A percentile compares a stretch with the other conserved stretches of the same genome.
Evolutionary conservation across 169 alveolate species (phyloP).

Genomic region (Eimeria necatrix): DNA sequence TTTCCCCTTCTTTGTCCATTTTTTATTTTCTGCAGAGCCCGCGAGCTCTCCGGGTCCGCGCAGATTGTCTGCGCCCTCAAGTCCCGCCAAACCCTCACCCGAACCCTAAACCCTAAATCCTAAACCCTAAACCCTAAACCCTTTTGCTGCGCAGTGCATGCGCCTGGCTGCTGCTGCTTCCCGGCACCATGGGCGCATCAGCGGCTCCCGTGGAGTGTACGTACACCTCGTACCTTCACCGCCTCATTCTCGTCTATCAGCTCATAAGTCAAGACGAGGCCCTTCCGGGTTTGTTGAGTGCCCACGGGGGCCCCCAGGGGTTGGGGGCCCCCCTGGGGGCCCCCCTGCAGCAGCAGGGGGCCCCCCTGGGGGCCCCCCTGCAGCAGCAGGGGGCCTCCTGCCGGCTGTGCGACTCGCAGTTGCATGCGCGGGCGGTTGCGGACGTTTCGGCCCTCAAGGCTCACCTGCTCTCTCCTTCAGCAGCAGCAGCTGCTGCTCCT

Average conservation of each 20-base stretch:
- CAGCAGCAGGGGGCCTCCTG: background rate
- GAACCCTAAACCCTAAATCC: too few relatives aligned
- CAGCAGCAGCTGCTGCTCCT: too few relatives aligned
- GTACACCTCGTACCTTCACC: slow-evolving; percentile 38
- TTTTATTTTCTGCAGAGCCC: too few relatives aligned
- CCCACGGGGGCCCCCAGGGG: too few relatives aligned
- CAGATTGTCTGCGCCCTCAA: too few relatives aligned
- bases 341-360: background rate
- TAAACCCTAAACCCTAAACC: too few relatives aligned
- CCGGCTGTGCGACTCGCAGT: background rate
- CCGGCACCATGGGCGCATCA: background rate
- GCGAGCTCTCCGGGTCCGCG: too few relatives aligned
- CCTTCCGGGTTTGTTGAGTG: background rate
- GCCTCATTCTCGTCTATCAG: slow-evolving; percentile 50
- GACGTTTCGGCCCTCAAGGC: background rate
- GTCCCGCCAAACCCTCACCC: too few relatives aligned
- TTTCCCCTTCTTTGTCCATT: too few relatives aligned
- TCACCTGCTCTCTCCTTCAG: background rate
- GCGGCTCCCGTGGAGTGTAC: background rate
- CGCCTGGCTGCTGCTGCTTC: too few relatives aligned
- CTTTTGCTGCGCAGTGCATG: too few relatives aligned
- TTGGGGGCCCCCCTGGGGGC: background rate
- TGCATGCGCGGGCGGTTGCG: background rate
- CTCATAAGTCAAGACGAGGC: slow-evolving; percentile 8
- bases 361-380: background rate